A percentile compares a stretch with the other conserved stretches of the same genome.
Conservation (phyloP, 1,284 basidiomycete genomes). For the Naganishia cerealis region DNA sequence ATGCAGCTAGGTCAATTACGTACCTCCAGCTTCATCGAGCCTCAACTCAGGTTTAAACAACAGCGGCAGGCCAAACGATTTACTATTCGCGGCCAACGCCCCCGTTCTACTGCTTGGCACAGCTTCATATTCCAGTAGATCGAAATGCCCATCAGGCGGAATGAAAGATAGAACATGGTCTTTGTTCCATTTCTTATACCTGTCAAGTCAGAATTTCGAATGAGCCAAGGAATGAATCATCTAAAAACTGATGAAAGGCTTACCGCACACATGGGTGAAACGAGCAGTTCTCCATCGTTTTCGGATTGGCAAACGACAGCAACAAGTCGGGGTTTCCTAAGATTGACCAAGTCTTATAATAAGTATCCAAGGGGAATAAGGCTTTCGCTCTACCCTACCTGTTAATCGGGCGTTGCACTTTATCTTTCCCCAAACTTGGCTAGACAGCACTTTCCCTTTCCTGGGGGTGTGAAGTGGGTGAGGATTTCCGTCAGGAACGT, state of each 20-base stretch:
- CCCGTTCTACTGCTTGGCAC: not conserved
- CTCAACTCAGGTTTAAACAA: constrained; percentile 64
- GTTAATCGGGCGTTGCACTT: constrained; percentile 79
- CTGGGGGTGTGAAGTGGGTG: constrained; percentile 53
- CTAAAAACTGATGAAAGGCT: constrained; percentile 39
- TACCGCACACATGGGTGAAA: constrained; percentile 91
- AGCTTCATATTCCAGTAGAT: constrained; percentile 70
- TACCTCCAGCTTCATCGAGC: constrained; percentile 67
- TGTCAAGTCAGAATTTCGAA: constrained; percentile 44
- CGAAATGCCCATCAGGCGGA: constrained; percentile 89
- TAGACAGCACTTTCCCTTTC: constrained; percentile 70
- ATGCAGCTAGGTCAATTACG: constrained; percentile 27
- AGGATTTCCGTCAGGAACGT: not conserved
- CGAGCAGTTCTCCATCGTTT: constrained; percentile 71
- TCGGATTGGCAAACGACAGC: constrained; percentile 75
- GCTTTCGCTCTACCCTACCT: constrained; percentile 54
- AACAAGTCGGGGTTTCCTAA: constrained; percentile 83
- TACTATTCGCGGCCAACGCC: constrained; percentile 43
- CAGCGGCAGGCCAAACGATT: constrained; percentile 61
- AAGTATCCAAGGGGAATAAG: not conserved
- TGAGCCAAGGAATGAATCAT: not conserved
- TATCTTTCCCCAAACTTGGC: constrained; percentile 75
- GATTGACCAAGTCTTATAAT: not conserved
- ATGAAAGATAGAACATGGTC: constrained; percentile 84
- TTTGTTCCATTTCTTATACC: constrained; percentile 75